Conservation (phyloP, 2,329 filamentous ascomycete species). For the Sporothrix phasma region DNA sequence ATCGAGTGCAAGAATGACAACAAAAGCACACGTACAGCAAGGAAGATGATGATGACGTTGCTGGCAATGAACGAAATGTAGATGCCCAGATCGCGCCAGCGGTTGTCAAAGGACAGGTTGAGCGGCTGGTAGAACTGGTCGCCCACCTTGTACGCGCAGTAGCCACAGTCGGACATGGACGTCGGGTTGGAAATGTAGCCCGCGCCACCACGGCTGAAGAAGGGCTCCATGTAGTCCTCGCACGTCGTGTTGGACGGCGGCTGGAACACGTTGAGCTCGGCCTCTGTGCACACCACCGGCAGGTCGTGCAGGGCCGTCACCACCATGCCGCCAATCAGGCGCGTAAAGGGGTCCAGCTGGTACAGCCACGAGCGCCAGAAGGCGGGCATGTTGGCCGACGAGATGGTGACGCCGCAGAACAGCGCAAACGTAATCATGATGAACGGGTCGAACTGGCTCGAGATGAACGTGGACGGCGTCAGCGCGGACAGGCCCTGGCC, state of each 20-base stretch:
- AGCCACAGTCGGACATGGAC: conserved; percentile 57
- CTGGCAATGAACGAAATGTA: conserved; percentile 64
- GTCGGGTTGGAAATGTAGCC: conserved; percentile 62
- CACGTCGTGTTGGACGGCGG: conserved; percentile 58
- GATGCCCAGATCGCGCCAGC: conserved; percentile 80
- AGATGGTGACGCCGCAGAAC: conserved; percentile 82
- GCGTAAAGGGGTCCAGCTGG: conserved; percentile 73
- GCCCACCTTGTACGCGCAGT: conserved; percentile 72
- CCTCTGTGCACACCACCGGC: conserved; percentile 47
- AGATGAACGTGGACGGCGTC: conserved; percentile 70
- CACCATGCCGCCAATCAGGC: conserved; percentile 70
- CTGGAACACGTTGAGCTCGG: conserved; percentile 58
- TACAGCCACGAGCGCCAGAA: conserved; percentile 79
- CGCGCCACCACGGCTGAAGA: conserved; percentile 56
- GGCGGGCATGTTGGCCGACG: conserved; percentile 62
- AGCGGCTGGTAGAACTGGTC: conserved; percentile 69
- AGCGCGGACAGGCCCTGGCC: conserved; percentile 67
- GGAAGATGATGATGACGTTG: conserved; percentile 56
- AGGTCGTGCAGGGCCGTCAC: conserved; percentile 63
- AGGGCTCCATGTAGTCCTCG: conserved; percentile 63
- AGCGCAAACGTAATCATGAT: conserved; percentile 73
- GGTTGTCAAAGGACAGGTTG: conserved; percentile 52
- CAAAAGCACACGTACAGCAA: conserved; percentile 37
- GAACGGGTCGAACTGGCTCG: conserved; percentile 71
- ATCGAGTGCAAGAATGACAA: too few relatives aligned